phyloP scores from a whole-genome alignment of 108 stramenopile species.

The Cyclotella sp. region DNA sequence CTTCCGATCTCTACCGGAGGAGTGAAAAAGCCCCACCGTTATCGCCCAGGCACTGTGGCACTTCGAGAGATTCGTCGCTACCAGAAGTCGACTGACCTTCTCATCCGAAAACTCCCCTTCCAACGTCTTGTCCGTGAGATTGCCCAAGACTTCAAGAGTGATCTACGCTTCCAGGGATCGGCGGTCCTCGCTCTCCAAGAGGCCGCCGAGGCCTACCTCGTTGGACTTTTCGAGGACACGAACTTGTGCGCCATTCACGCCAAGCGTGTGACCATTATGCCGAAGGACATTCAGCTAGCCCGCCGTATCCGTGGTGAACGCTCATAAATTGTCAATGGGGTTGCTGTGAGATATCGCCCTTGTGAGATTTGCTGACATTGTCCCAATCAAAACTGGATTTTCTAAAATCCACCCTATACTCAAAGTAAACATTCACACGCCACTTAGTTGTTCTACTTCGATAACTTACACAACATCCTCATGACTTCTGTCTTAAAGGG shows the following conservation, averaged over 20 bases:
- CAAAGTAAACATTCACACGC: too few species aligned
- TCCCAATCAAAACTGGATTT: too few species aligned
- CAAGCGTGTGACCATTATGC: neutral
- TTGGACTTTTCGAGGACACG: neutral
- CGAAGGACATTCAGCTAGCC: slow-evolving; percentile 1
- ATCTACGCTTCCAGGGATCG: slow-evolving; percentile 92
- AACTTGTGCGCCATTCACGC: neutral
- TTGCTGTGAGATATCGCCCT: too few species aligned
- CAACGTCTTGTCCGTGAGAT: slow-evolving; percentile 91
- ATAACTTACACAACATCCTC: too few species aligned
- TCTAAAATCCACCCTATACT: too few species aligned
- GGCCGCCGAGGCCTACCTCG: slow-evolving; percentile 27
- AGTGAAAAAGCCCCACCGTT: slow-evolving; percentile 81
- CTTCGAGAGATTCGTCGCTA: slow-evolving; percentile 95
- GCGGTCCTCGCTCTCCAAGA: slow-evolving; percentile 94
- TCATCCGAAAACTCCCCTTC: slow-evolving; percentile 81
- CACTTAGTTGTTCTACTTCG: too few species aligned
- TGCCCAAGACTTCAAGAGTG: slow-evolving; percentile 88
- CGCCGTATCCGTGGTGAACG: slow-evolving; percentile 3
- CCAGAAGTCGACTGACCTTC: slow-evolving; percentile 93
- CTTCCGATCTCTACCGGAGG: too few species aligned
- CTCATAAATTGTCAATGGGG: slow-evolving; percentile 62
- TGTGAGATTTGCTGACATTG: too few species aligned
- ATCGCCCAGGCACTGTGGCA: slow-evolving; percentile 89
- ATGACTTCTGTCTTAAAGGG: too few species aligned